Percentiles rank a stretch among this genome's conserved stretches.
phyloP scores from a whole-genome alignment of 2,329 filamentous ascomycete species.

The Colletotrichum melonis region DNA sequence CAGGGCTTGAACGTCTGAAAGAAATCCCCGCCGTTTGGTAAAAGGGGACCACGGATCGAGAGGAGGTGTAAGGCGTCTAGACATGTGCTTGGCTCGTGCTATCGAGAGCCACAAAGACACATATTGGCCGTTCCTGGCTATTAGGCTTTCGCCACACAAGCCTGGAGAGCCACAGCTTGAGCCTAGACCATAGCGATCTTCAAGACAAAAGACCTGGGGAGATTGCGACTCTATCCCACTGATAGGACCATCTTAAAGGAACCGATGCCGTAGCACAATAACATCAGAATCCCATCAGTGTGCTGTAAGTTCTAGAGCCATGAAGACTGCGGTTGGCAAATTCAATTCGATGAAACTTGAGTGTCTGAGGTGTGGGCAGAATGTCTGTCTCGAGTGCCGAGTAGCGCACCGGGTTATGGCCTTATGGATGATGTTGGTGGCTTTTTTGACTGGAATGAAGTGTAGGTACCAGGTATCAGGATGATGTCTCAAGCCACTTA shows the following conservation, averaged over 20 bases:
- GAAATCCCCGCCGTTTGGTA: not conserved
- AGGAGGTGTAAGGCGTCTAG: not conserved
- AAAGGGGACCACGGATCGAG: not conserved
- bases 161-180: not conserved
- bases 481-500: not conserved
- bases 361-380: not conserved
- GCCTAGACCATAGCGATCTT: not conserved
- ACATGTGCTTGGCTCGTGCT: conserved; percentile 1
- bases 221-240: not conserved
- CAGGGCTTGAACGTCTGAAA: not conserved
- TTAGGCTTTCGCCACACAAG: not conserved
- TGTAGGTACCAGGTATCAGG: not conserved
- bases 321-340: not conserved
- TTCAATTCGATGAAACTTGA: not conserved
- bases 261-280: too few species aligned
- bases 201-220: not conserved
- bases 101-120: not conserved
- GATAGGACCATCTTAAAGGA: not conserved
- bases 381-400: not conserved
- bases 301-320: not conserved
- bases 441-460: not conserved
- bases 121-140: not conserved
- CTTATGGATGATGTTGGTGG: not conserved
- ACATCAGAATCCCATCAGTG: not conserved
- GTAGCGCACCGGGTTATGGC: not conserved